Conservation (phyloP, 2,329 filamentous ascomycete species). For the Fusarium floridanum region DNA sequence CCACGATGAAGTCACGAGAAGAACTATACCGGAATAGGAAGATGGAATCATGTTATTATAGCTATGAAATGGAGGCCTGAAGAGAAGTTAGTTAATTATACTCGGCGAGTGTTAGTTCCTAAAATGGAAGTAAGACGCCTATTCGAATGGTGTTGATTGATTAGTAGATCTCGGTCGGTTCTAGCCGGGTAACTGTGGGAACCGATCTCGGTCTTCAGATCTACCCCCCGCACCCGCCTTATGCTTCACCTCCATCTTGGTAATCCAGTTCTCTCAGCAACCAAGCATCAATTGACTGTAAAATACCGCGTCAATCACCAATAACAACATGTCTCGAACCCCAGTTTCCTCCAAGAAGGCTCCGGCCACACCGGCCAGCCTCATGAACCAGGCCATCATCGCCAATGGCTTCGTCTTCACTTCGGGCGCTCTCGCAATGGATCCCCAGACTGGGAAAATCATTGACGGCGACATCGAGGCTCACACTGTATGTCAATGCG, state of each 20-base stretch:
- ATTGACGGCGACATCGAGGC: slow-evolving; percentile 75
- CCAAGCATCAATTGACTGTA: neutral
- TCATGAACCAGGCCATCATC: slow-evolving; percentile 51
- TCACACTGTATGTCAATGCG: slow-evolving; percentile 62
- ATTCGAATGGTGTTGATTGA: too few species aligned
- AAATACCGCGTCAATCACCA: neutral
- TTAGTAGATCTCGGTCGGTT: too few species aligned
- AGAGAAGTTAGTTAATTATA: too few species aligned
- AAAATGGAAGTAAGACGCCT: too few species aligned
- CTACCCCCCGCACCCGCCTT: neutral
- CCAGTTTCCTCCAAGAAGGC: slow-evolving; percentile 44
- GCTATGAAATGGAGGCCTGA: too few species aligned
- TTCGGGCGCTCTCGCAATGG: slow-evolving; percentile 77
- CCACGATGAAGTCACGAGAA: too few species aligned
- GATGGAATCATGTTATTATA: too few species aligned
- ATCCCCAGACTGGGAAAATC: slow-evolving; percentile 66
- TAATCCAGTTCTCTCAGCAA: neutral
- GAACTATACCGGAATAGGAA: too few species aligned
- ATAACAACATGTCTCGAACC: slow-evolving; percentile 34
- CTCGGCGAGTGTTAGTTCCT: too few species aligned
- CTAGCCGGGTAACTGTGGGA: too few species aligned
- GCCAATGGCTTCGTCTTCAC: slow-evolving; percentile 77
- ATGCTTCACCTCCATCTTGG: neutral
- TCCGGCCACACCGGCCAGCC: slow-evolving; percentile 29
- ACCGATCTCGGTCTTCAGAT: neutral